Conservation (phyloP, 2,329 filamentous ascomycete species). For the Camillea tinctor region DNA sequence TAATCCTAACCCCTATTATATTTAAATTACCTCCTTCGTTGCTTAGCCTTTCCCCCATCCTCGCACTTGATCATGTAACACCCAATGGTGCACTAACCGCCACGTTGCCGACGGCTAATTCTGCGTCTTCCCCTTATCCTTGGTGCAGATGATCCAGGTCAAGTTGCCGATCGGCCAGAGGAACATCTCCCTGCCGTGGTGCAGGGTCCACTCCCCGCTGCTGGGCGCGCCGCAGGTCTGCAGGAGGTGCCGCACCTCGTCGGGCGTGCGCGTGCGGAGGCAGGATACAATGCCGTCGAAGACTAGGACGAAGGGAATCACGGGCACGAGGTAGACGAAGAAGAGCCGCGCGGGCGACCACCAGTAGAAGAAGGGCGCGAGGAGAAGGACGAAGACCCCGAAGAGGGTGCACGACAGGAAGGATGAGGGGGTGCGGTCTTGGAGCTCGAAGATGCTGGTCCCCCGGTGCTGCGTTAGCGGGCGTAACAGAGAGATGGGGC, state of each 20-base stretch:
- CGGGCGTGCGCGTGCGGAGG: constrained; percentile 63
- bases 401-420: constrained; percentile 53
- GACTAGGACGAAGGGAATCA: constrained; percentile 65
- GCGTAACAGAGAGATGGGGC: not conserved
- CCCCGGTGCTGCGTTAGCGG: not conserved
- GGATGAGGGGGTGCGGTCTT: constrained; percentile 59
- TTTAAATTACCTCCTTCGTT: not conserved
- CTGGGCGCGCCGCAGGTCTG: constrained; percentile 47
- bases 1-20: not conserved
- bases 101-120: not conserved
- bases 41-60: not conserved
- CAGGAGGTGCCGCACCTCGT: constrained; percentile 62
- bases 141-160: constrained; percentile 52
- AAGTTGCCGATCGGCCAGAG: constrained; percentile 52
- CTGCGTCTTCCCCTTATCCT: constrained; percentile 18
- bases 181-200: constrained; percentile 45
- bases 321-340: constrained; percentile 64
- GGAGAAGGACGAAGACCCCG: constrained; percentile 49
- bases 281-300: constrained; percentile 70
- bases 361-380: constrained; percentile 54
- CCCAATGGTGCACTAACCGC: not conserved
- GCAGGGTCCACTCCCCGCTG: constrained; percentile 47
- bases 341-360: constrained; percentile 55
- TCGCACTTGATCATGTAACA: not conserved
- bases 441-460: constrained; percentile 67